Evolutionary conservation across 1,284 basidiomycete species (phyloP).

Genomic region (Termitomyces sp.): DNA sequence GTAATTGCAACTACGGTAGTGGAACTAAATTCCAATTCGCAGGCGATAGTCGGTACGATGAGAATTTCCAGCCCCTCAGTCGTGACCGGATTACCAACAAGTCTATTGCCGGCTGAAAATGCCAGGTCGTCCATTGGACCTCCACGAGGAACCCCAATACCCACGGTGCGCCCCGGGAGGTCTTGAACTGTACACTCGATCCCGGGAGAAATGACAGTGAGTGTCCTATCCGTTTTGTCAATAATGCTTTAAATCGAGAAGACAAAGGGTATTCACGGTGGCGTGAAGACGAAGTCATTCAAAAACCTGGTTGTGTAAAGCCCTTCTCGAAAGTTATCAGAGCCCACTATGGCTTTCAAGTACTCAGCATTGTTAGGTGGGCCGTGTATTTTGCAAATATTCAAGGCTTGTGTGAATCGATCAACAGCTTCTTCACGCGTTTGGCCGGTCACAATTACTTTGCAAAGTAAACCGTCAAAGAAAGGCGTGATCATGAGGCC

Average conservation of each 20-base stretch:
- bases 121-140: constrained; percentile 65
- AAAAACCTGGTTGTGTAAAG: constrained; percentile 54
- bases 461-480: constrained; percentile 56
- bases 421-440: constrained; percentile 39
- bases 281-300: constrained; percentile 38
- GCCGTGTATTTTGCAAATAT: constrained; percentile 36
- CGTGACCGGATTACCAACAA: constrained; percentile 52
- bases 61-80: constrained; percentile 60
- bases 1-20: constrained; percentile 52
- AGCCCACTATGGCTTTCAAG: constrained; percentile 41
- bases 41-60: constrained; percentile 33
- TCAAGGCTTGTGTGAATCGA: constrained; percentile 34
- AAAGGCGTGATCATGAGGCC: constrained; percentile 50
- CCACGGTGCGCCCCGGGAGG: constrained; percentile 52
- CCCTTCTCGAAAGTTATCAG: constrained; percentile 40
- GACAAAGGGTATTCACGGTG: constrained; percentile 31
- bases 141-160: constrained; percentile 61
- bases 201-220: constrained; percentile 56
- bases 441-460: constrained; percentile 44
- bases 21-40: constrained; percentile 43
- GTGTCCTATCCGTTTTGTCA: constrained; percentile 33
- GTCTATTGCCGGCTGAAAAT: constrained; percentile 54
- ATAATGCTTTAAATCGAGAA: background rate
- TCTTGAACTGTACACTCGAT: constrained; percentile 64
- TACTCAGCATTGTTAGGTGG: constrained; percentile 54